Conservation (phyloP, 2,329 filamentous ascomycete genomes). For the Paraphaeosphaeria minitans region DNA sequence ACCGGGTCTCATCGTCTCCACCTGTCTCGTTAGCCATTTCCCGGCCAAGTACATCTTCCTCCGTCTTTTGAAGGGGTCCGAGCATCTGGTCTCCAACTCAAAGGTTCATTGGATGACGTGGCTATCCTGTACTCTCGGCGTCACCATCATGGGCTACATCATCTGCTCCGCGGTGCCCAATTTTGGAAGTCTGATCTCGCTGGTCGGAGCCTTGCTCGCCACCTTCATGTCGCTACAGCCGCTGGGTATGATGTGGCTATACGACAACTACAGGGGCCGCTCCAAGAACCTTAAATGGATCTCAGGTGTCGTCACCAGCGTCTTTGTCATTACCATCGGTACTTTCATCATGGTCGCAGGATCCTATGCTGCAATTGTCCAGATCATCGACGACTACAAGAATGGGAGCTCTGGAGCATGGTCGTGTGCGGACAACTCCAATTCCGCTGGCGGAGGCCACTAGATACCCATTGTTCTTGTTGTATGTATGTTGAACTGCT, state of each 20-base stretch:
- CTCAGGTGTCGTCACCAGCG: neutral
- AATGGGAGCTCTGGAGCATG: slow-evolving; percentile 8
- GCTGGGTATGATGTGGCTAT: slow-evolving; percentile 12
- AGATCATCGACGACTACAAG: slow-evolving; percentile 12
- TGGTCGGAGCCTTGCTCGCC: slow-evolving; percentile 12
- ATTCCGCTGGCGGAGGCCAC: slow-evolving; percentile 28
- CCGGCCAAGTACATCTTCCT: slow-evolving; percentile 53
- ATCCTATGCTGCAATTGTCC: slow-evolving; percentile 11
- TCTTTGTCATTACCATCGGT: slow-evolving; percentile 3
- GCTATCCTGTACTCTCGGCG: slow-evolving; percentile 8
- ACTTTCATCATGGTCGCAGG: slow-evolving; percentile 14
- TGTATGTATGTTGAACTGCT: neutral
- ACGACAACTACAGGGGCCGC: slow-evolving; percentile 10
- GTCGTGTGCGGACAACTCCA: slow-evolving; percentile 15
- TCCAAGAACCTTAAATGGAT: neutral
- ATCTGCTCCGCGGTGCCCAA: slow-evolving; percentile 11
- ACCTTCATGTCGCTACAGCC: slow-evolving; percentile 13
- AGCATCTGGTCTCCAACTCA: slow-evolving; percentile 58
- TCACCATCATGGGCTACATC: slow-evolving; percentile 8
- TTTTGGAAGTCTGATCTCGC: slow-evolving; percentile 12
- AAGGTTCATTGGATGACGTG: slow-evolving; percentile 12
- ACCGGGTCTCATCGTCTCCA: slow-evolving; percentile 10
- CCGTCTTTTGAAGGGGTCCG: slow-evolving; percentile 69
- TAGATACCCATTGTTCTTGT: neutral
- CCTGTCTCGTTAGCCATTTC: slow-evolving; percentile 9